Percentiles rank a stretch among this genome's conserved stretches.
Conservation (phyloP, 2,329 filamentous ascomycete species). For the Fusarium sterilihyphosum region DNA sequence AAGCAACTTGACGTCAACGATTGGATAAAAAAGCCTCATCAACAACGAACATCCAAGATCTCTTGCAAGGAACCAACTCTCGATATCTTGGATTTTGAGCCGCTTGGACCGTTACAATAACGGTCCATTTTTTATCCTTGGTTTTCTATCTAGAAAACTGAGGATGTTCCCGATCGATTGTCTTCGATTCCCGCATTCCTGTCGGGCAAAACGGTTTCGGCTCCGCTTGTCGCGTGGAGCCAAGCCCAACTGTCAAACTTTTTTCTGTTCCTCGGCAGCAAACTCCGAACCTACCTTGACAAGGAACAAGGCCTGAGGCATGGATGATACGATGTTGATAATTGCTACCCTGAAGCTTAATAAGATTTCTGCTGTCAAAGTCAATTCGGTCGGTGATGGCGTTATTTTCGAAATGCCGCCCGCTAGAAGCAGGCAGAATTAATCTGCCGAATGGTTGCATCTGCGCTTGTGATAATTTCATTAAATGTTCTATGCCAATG, state of each 20-base stretch:
- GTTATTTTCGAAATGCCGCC: not conserved
- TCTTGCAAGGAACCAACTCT: not conserved
- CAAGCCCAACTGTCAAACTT: not conserved
- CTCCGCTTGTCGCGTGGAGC: constrained; percentile 12
- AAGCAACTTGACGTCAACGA: constrained; percentile 24
- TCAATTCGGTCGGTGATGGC: not conserved
- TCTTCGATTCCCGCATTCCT: constrained; percentile 8
- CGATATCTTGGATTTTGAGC: not conserved
- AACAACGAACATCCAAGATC: not conserved
- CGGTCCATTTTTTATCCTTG: constrained; percentile 18
- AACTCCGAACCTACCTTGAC: not conserved
- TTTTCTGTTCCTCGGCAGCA: constrained; percentile 3
- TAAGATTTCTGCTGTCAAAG: not conserved
- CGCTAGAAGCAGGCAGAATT: not conserved
- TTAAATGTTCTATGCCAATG: not conserved
- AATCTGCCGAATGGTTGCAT: not conserved
- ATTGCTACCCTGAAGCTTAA: constrained; percentile 11
- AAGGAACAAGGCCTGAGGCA: not conserved
- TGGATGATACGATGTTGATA: constrained; percentile 2
- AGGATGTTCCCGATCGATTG: constrained; percentile 9
- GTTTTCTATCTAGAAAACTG: not conserved
- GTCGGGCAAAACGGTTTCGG: not conserved
- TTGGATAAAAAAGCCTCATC: constrained; percentile 23
- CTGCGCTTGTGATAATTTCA: no score
- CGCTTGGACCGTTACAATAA: not conserved